Evolutionary conservation across 2,329 filamentous ascomycete species (phyloP).

Genomic region (Xylariaceae sp.): DNA sequence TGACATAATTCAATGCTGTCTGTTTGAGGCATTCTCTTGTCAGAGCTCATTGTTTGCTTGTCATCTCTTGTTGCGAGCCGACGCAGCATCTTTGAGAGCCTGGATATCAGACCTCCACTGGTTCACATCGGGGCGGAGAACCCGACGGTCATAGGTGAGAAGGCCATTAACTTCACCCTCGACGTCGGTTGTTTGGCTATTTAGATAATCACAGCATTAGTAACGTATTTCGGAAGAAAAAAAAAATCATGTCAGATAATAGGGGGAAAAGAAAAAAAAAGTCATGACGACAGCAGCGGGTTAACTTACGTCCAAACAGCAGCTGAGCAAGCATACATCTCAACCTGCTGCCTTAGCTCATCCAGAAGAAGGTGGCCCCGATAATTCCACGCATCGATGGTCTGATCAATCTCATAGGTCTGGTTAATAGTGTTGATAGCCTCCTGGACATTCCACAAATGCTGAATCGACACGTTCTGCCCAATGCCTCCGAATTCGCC

Average conservation of each 20-base stretch:
- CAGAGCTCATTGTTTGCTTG: no score
- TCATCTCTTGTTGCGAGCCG: no score
- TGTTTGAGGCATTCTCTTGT: no score
- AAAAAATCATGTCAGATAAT: background rate
- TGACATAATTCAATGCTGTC: no score
- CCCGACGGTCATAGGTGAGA: conserved; percentile 62
- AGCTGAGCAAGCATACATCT: conserved; percentile 59
- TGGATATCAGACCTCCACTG: conserved; percentile 61
- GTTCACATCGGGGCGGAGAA: conserved; percentile 51
- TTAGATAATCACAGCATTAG: conserved; percentile 4
- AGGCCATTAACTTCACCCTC: conserved; percentile 72
- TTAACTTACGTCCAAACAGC: conserved; percentile 63
- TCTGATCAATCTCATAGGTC: conserved; percentile 63
- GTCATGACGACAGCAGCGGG: no score
- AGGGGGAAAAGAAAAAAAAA: background rate
- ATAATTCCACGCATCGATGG: conserved; percentile 61
- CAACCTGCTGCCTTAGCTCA: conserved; percentile 59
- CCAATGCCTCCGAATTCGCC: conserved; percentile 71
- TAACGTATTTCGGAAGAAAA: background rate
- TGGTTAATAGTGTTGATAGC: conserved; percentile 59
- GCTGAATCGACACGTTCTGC: conserved; percentile 57
- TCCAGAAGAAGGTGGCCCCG: conserved; percentile 56
- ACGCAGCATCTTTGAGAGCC: conserved; percentile 55
- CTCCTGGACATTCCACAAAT: conserved; percentile 61
- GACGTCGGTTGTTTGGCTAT: conserved; percentile 64